phyloP scores from a whole-genome alignment of 768 basidiomycete species.

The Trametes meyenii region DNA sequence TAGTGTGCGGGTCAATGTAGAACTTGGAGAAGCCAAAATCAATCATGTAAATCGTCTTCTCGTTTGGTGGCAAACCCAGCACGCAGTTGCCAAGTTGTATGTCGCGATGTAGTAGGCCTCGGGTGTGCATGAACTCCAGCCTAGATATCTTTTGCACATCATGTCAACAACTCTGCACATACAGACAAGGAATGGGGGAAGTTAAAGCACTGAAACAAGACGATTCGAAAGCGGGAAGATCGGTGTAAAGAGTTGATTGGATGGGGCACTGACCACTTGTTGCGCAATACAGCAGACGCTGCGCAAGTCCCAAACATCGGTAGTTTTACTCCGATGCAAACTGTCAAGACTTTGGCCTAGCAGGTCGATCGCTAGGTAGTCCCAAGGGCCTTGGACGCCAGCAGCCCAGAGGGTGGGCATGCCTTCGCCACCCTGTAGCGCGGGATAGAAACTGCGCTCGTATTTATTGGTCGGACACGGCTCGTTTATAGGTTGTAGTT shows the following conservation, averaged over 20 bases:
- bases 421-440: slow-evolving; percentile 69
- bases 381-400: slow-evolving; percentile 34
- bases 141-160: slow-evolving; percentile 56
- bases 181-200: not conserved
- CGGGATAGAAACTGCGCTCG: slow-evolving; percentile 69
- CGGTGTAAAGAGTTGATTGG: slow-evolving; percentile 2
- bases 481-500: slow-evolving; percentile 69
- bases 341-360: slow-evolving; percentile 71
- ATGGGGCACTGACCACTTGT: slow-evolving; percentile 60
- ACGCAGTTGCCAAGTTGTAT: slow-evolving; percentile 81
- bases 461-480: slow-evolving; percentile 78
- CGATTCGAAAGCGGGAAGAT: not conserved
- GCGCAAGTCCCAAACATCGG: slow-evolving; percentile 65
- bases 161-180: not conserved
- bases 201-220: not conserved
- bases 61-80: slow-evolving; percentile 60
- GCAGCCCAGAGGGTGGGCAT: slow-evolving; percentile 75
- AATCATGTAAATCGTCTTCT: slow-evolving; percentile 75
- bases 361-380: slow-evolving; percentile 71
- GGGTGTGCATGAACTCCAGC: slow-evolving; percentile 75
- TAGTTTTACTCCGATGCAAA: slow-evolving; percentile 57
- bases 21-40: slow-evolving; percentile 85
- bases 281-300: slow-evolving; percentile 76
- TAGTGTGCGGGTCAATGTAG: slow-evolving; percentile 67
- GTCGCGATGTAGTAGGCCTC: slow-evolving; percentile 75